Conservation (phyloP, 208 protist genomes). For the Porcisia hertigi region DNA sequence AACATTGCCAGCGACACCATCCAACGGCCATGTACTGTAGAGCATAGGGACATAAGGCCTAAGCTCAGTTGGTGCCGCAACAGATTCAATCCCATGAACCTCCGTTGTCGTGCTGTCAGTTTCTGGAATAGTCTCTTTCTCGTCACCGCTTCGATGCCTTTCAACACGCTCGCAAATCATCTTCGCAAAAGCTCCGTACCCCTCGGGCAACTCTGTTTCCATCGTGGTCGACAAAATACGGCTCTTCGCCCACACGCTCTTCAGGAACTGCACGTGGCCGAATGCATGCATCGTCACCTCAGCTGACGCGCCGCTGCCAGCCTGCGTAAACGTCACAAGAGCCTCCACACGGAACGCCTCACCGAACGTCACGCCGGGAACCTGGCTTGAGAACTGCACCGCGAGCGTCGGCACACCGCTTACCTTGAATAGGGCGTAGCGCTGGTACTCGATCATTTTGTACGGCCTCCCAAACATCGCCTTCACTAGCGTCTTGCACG, state of each 20-base stretch:
- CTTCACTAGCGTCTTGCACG: conserved; percentile 57
- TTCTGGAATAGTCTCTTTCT: not conserved
- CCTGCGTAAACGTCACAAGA: conserved; percentile 47
- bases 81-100: not conserved
- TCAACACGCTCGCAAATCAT: conserved; percentile 33
- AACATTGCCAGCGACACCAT: not conserved
- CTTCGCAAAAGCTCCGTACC: conserved; percentile 33
- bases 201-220: conserved; percentile 40
- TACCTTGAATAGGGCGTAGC: conserved; percentile 64
- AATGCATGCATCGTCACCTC: conserved; percentile 30
- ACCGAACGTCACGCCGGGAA: conserved; percentile 54
- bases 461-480: conserved; percentile 59
- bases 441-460: conserved; percentile 60
- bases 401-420: conserved; percentile 46
- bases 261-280: conserved; percentile 60
- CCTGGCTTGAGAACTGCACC: conserved; percentile 68
- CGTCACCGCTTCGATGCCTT: conserved; percentile 8
- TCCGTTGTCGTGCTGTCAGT: not conserved
- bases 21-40: not conserved
- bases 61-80: not conserved
- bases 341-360: conserved; percentile 65
- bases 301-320: conserved; percentile 26
- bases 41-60: conserved; percentile 4
- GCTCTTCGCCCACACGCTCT: conserved; percentile 48
- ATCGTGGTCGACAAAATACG: conserved; percentile 42